These are phyloP conservation scores for Phoma sp. DNA, from an alignment of 2,329 filamentous ascomycete species.

Conservation along the genomic window DNA sequence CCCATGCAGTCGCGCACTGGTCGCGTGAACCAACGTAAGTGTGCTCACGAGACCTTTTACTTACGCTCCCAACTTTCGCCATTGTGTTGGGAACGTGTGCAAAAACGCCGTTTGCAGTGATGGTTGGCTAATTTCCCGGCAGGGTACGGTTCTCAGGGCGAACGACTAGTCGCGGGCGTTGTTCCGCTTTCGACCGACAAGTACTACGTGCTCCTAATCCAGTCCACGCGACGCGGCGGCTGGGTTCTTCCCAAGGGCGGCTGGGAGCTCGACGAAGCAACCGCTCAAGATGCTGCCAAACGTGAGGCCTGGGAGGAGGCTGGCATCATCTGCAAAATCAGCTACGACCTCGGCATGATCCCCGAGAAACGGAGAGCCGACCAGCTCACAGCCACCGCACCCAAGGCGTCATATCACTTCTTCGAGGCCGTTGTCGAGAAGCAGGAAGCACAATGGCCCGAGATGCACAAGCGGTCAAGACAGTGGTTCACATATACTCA, in stretches of 20 bases:
- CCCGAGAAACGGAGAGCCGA: slow-evolving; percentile 73
- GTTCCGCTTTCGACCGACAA: slow-evolving; percentile 89
- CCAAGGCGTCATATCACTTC: slow-evolving; percentile 81
- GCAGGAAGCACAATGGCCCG: slow-evolving; percentile 89
- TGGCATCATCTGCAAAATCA: slow-evolving; percentile 84
- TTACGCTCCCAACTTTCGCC: slow-evolving; percentile 17
- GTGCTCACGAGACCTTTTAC: slow-evolving; percentile 27
- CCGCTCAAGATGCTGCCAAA: slow-evolving; percentile 80
- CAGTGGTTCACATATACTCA: slow-evolving; percentile 88
- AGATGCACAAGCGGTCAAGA: slow-evolving; percentile 88
- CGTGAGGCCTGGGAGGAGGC: slow-evolving; percentile 98
- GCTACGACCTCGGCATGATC: slow-evolving; percentile 86
- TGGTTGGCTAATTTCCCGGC: slow-evolving; percentile 28
- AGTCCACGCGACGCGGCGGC: slow-evolving; percentile 86
- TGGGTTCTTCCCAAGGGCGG: slow-evolving; percentile 99
- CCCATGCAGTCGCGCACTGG: slow-evolving; percentile 74
- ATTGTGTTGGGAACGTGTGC: slow-evolving; percentile 3
- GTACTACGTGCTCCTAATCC: slow-evolving; percentile 88
- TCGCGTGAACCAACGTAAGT: slow-evolving; percentile 83
- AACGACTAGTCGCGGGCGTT: slow-evolving; percentile 92
- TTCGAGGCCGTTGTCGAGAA: slow-evolving; percentile 87
- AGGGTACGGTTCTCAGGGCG: slow-evolving; percentile 93
- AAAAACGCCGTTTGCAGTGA: slow-evolving; percentile 7
- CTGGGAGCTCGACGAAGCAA: slow-evolving; percentile 94
- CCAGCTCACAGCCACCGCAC: slow-evolving; percentile 64